Percentiles rank a stretch among this genome's conserved stretches.
These are phyloP conservation scores for Fulvia fulva DNA, from an alignment of 2,329 filamentous ascomycete genomes.

Conservation along the genomic window DNA sequence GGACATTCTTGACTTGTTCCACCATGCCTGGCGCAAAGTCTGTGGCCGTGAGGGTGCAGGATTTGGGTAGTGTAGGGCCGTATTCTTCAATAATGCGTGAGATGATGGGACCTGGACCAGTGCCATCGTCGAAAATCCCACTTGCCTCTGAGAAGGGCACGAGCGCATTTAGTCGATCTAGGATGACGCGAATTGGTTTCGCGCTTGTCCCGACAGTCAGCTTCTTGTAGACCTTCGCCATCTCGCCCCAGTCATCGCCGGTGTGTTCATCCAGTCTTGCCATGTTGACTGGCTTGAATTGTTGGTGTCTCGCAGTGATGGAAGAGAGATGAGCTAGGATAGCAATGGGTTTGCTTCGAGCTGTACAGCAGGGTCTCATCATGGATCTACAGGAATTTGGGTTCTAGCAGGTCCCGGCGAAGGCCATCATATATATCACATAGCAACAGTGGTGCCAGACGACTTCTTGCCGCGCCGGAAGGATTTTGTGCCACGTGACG, in stretches of 20 bases:
- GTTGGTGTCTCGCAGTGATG: neutral
- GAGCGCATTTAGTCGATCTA: slow-evolving; percentile 24
- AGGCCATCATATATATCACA: too few species aligned
- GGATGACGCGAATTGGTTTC: slow-evolving; percentile 22
- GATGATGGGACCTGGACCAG: slow-evolving; percentile 30
- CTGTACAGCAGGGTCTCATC: neutral
- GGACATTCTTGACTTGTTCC: slow-evolving; percentile 16
- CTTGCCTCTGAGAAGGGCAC: slow-evolving; percentile 28
- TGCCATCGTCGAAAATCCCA: slow-evolving; percentile 32
- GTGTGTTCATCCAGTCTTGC: slow-evolving; percentile 1
- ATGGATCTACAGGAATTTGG: neutral
- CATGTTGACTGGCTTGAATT: neutral
- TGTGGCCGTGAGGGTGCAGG: slow-evolving; percentile 20
- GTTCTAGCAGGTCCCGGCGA: neutral
- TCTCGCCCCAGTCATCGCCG: slow-evolving; percentile 23
- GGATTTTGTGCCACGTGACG: neutral
- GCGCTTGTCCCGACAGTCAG: slow-evolving; percentile 15
- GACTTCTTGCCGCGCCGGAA: too few species aligned
- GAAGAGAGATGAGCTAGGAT: neutral
- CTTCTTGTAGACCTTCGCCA: slow-evolving; percentile 23
- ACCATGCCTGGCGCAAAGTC: slow-evolving; percentile 34
- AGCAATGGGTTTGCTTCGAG: neutral
- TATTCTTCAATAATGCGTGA: slow-evolving; percentile 24
- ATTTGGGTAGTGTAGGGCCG: slow-evolving; percentile 16
- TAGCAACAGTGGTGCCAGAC: too few species aligned